These are phyloP conservation scores for Viola odorata DNA, from an alignment of 345 rosid species.

Conservation along the genomic window DNA sequence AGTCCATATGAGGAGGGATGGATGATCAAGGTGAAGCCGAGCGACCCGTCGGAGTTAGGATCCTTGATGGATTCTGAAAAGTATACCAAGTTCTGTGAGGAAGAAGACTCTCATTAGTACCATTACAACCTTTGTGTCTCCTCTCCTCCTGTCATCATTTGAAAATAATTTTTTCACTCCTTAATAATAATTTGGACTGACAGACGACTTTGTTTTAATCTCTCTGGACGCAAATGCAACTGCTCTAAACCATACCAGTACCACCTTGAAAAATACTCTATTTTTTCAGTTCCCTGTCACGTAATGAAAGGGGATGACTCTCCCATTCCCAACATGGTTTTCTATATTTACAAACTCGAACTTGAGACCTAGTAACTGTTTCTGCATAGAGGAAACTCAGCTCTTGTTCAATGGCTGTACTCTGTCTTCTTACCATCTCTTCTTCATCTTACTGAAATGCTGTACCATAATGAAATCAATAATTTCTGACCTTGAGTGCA, in stretches of 20 bases:
- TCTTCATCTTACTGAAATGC: slow-evolving; percentile 29
- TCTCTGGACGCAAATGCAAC: slow-evolving; percentile 41
- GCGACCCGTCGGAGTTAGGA: slow-evolving; percentile 63
- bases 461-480: no score
- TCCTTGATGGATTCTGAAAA: slow-evolving; percentile 73
- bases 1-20: slow-evolving; percentile 92
- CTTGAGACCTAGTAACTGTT: no score
- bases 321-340: no score
- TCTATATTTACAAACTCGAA: no score
- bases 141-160: neutral
- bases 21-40: slow-evolving; percentile 96
- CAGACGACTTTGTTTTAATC: neutral
- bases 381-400: slow-evolving; percentile 10
- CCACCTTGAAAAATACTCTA: slow-evolving; percentile 36
- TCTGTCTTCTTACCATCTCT: slow-evolving; percentile 21
- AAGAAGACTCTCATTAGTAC: slow-evolving; percentile 89
- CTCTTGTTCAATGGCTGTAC: slow-evolving; percentile 8
- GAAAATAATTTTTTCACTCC: no score
- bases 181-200: no score
- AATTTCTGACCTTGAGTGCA: no score
- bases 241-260: slow-evolving; percentile 42
- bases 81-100: slow-evolving; percentile 86
- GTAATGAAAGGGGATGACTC: no score
- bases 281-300: no score
- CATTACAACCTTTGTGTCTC: neutral